These are phyloP conservation scores for Ichthyophthirius multifiliis DNA, from an alignment of 169 alveolate species.

Conservation along the genomic window DNA sequence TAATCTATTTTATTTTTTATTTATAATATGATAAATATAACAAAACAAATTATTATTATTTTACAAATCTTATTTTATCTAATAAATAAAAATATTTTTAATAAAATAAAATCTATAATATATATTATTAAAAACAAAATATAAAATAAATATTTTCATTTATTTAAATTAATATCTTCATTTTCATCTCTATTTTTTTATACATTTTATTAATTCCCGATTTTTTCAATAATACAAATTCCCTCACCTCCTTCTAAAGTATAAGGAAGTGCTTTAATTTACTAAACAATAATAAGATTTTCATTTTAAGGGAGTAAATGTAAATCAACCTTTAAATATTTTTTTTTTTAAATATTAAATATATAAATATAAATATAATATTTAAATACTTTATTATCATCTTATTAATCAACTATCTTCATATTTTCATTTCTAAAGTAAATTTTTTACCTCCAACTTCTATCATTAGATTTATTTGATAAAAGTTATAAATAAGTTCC, in stretches of 20 bases:
- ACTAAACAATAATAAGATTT: constrained; percentile 6
- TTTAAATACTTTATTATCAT: neutral
- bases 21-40: too few relatives aligned
- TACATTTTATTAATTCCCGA: too few relatives aligned
- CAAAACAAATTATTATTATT: too few relatives aligned
- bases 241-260: constrained; percentile 45
- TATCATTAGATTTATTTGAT: constrained; percentile 9
- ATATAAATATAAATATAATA: too few relatives aligned
- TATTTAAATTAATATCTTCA: too few relatives aligned
- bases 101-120: too few relatives aligned
- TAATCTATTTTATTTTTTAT: too few relatives aligned
- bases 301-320: neutral
- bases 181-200: too few relatives aligned
- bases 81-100: too few relatives aligned
- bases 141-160: too few relatives aligned
- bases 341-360: neutral
- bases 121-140: too few relatives aligned
- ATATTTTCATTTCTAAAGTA: constrained; percentile 6
- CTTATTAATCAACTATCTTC: neutral
- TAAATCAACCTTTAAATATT: neutral
- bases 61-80: too few relatives aligned
- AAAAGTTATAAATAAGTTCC: constrained; percentile 33
- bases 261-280: constrained; percentile 5
- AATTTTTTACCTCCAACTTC: constrained; percentile 29
- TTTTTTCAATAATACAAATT: constrained; percentile 10